Conservation (phyloP, 2,329 filamentous ascomycete genomes). For the Aspergillus sp. region DNA sequence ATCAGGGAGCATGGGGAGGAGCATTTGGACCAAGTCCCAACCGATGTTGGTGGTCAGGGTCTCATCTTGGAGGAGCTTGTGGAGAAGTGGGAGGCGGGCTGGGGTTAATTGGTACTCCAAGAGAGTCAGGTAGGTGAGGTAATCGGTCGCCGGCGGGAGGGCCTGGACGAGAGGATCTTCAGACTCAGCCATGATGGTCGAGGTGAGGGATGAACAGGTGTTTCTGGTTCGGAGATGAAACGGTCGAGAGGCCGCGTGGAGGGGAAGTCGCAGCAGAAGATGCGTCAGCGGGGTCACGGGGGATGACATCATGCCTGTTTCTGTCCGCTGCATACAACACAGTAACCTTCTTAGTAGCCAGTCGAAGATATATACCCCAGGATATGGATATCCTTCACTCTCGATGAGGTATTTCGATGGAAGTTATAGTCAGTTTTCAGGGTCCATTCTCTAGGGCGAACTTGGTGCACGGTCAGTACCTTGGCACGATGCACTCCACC, state of each 20-base stretch:
- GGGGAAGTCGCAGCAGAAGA: not conserved
- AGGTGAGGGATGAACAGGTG: slow-evolving; percentile 5
- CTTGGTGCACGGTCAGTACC: no score
- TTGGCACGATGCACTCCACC: no score
- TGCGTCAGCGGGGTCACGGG: not conserved
- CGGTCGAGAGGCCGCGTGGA: not conserved
- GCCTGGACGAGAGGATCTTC: slow-evolving; percentile 56
- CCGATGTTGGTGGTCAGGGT: slow-evolving; percentile 63
- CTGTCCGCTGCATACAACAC: not conserved
- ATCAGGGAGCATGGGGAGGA: slow-evolving; percentile 59
- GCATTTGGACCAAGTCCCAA: slow-evolving; percentile 64
- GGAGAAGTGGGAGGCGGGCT: slow-evolving; percentile 57
- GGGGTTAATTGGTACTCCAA: slow-evolving; percentile 63
- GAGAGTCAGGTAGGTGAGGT: slow-evolving; percentile 65
- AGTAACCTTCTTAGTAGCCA: not conserved
- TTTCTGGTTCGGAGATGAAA: slow-evolving; percentile 1
- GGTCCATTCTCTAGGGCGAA: no score
- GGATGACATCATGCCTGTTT: not conserved
- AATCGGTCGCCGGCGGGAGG: slow-evolving; percentile 61
- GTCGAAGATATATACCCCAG: not conserved
- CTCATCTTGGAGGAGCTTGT: slow-evolving; percentile 60
- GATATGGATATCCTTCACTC: not conserved
- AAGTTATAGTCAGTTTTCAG: no score
- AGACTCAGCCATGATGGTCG: slow-evolving; percentile 26
- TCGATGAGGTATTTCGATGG: no score